phyloP scores from a whole-genome alignment of 2,329 filamentous ascomycete species.

The Podosphaera aphanis region DNA sequence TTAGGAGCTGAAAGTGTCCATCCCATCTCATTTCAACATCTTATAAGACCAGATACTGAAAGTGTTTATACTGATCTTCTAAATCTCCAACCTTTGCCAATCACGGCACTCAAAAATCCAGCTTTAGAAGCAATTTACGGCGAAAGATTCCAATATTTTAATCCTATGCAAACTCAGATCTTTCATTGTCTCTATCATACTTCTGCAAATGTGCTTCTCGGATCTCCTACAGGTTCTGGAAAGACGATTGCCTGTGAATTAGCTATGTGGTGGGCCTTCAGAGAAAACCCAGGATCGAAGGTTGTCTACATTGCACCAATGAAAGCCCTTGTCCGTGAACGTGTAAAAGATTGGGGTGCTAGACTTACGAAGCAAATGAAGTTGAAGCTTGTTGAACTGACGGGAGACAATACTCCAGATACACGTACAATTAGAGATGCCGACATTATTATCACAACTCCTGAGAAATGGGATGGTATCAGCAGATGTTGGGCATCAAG shows the following conservation, averaged over 20 bases:
- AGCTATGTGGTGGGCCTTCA: constrained; percentile 99
- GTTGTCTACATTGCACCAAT: constrained; percentile 98
- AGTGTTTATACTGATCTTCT: constrained; percentile 90
- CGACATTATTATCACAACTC: constrained; percentile 94
- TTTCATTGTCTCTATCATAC: constrained; percentile 95
- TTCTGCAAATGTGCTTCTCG: constrained; percentile 70
- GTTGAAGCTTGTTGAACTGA: constrained; percentile 79
- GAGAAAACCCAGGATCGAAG: constrained; percentile 81
- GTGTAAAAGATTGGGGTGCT: constrained; percentile 82
- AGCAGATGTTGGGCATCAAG: constrained; percentile 86
- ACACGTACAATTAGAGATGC: constrained; percentile 87
- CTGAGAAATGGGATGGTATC: constrained; percentile 99
- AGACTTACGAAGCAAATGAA: constrained; percentile 65
- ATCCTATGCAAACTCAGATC: constrained; percentile 97
- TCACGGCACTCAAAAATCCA: constrained; percentile 70
- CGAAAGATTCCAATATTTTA: constrained; percentile 84
- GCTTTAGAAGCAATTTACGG: constrained; percentile 71
- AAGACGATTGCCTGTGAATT: constrained; percentile 92
- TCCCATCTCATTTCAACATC: constrained; percentile 87
- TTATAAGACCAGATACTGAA: constrained; percentile 91
- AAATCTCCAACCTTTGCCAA: constrained; percentile 70
- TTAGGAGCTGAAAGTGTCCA: constrained; percentile 88
- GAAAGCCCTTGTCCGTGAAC: constrained; percentile 92
- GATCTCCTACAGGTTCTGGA: constrained; percentile 87
- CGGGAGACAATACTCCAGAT: constrained; percentile 93